Base-by-base conservation (phyloP, 1,284 basidiomycete genomes). In the Sporisorium exsertum region DNA sequence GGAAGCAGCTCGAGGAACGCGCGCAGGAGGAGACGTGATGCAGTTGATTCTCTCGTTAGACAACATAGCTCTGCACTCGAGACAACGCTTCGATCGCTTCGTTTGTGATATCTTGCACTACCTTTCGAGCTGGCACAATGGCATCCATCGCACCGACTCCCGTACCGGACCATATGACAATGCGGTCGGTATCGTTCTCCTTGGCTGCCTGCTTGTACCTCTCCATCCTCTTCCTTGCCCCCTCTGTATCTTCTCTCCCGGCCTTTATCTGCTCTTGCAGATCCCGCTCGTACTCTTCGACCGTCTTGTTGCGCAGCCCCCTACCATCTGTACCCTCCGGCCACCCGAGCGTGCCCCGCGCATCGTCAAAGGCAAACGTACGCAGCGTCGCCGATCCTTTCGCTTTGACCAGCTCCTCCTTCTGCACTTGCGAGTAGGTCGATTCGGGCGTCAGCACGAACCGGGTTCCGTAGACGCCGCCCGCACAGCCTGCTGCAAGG, bases 121-220 rank as follows among this genome's bases (percentile, higher is more conserved):
- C 61, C 47, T 82, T 59, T 2, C 24, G 47, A 12, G 81, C 81
- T 2, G 77, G 73, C 32, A 61, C 29, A 27, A 84, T 76, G 0
- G 68, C 58, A n/a, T 70, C 47, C 35, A 83, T 77, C 15, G 64
- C 58, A 0, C 82, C 84, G 3, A 85, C 72, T 2, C 83, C 83
- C 16, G 81, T 81, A 5, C 84, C 84, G 2, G 83, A 50, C 84
- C 84, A 85, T 37, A 77, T 82, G 27, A 84, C 74, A 42, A 83
- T 66, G 12, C 83, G 63, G 18, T 72, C 64, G 2, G 66, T 58
- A 35, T 84, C 83, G 20, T 71, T 66, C 46, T 71, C 51, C 37
- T 64, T 72, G 3, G 69, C 70, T 0, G 83, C 84, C 58, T 77
- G 43, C 53, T 71, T 68, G 66, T 83, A 84, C n/a, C 77, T 63